Base-by-base conservation (phyloP, 2,329 filamentous ascomycete genomes). In the Penicillium sp. region DNA sequence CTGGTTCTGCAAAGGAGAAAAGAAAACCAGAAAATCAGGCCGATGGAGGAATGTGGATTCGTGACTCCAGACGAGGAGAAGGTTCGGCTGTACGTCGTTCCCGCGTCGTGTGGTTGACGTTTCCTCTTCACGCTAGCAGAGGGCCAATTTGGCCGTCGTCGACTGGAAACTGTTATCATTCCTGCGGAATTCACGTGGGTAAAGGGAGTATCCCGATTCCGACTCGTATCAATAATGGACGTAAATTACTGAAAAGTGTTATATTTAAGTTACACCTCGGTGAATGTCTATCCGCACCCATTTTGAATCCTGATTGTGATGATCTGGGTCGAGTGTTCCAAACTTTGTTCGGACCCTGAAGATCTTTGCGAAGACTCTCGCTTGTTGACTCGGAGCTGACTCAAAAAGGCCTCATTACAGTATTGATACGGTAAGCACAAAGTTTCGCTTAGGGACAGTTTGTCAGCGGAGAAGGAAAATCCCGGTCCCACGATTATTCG, bases 281-380 rank as follows among this genome's bases (percentile, higher is more conserved):
- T 26, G 35, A 41, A 41, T 26, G n/a, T 21, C 46, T 7, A 49
- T 26, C 47, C 47, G 13, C 21, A 15, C 23, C 4, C 23, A 17
- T 53, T 29, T 5, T 41, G 29, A 30, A 45, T 54, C 38, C 9
- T 41, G 31, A 48, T 48, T 48, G 46, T 13, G 19, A 26, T 29
- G 35, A 38, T 35, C 46, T 26, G 26, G 26, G 26, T 6, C 26
- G 26, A 13, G 45, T 29, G 56, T 29, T 31, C 57, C 57, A 60
- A 54, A 31, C 45, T 56, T 55, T 60, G 13, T 50, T 29, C 29
- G 51, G 58, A 60, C 58, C 58, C 58, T 60, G 58, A 56, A 61
- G 60, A 61, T 61, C 60, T 45, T 44, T 17, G 38, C 2, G 31
- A 31, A 31, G 5, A n/a, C n/a, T 6, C 15, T 41, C 35, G 35